A percentile compares a stretch with the other conserved stretches of the same genome.
phyloP scores from a whole-genome alignment of 768 basidiomycete species.

The Naganishia kalamii region DNA sequence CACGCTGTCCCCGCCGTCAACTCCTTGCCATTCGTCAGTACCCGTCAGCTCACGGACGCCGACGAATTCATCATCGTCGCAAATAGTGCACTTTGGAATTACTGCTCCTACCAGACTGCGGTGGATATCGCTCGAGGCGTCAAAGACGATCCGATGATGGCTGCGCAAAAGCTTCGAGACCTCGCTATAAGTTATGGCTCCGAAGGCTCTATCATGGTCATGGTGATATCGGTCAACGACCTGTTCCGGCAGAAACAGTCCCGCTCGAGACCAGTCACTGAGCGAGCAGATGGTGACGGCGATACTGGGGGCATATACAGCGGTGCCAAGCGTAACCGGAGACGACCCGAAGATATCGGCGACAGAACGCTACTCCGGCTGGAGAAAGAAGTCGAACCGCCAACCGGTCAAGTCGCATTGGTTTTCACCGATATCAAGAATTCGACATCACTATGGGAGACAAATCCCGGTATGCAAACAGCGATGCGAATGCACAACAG shows the following conservation, averaged over 20 bases:
- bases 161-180: slow-evolving; percentile 92
- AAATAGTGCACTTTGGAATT: slow-evolving; percentile 88
- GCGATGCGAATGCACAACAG: slow-evolving; percentile 86
- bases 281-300: slow-evolving; percentile 51
- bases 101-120: slow-evolving; percentile 86
- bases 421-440: slow-evolving; percentile 98
- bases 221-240: slow-evolving; percentile 82
- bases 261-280: slow-evolving; percentile 41
- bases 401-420: slow-evolving; percentile 77
- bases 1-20: slow-evolving; percentile 84
- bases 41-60: slow-evolving; percentile 63
- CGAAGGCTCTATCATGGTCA: slow-evolving; percentile 90
- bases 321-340: slow-evolving; percentile 30
- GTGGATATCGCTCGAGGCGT: slow-evolving; percentile 87
- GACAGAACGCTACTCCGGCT: slow-evolving; percentile 51
- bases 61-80: slow-evolving; percentile 97
- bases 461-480: slow-evolving; percentile 86
- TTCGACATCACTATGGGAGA: slow-evolving; percentile 94
- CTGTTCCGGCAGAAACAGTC: slow-evolving; percentile 57
- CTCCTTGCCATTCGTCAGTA: slow-evolving; percentile 70
- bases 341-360: slow-evolving; percentile 42
- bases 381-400: slow-evolving; percentile 72
- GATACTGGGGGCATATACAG: slow-evolving; percentile 33
- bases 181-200: slow-evolving; percentile 96
- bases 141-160: slow-evolving; percentile 68